Base-by-base conservation (phyloP, 371 early-diverging fungal genomes). In the Mucor velutinosus region DNA sequence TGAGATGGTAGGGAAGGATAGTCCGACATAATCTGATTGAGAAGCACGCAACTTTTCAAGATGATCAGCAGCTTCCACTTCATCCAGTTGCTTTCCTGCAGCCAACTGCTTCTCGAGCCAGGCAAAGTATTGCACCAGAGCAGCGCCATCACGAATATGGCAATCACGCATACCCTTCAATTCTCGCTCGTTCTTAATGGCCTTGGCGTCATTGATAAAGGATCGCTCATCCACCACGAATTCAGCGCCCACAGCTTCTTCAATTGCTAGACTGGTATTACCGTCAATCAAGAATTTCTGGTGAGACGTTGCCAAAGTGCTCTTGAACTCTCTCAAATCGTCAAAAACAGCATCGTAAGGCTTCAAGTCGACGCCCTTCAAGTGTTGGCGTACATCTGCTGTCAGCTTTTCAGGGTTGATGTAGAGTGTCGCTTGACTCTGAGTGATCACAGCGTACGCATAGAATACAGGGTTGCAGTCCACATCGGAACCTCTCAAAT, bases 381-480 rank as follows among this genome's bases (percentile, higher is more conserved):
- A 81, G 66, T 95, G 93, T 15, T 75, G 65, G 12, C 81, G 78
- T 33, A 90, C 92, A 19, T 86, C 84, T 19, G 78, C 72, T 3
- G 87, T 77, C 32, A 98, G 66, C 70, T 96, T 95, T 17, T 76
- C 76, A 5, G 85, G 79, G 66, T 97, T 90, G 8, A 96, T 86
- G 74, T 94, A 99, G 1, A 99, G 86, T 43, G 83, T 81, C 35
- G 85, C 87, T 7, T 84, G 78, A 39, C 85, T 78, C 56, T 76
- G 70, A 14, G 97, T 92, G 32, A 99, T 79, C 21, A 94, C 66
- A 7, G 94, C 88, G 76, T 97, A 99, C 4, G 98, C 81, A 76
- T 95, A 98, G 80, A 99, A 99, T 10, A 99, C 96, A 1, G 99
- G 99, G 79, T 99, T 99, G 84, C 93, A 99, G 32, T 87, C 85